A percentile compares a stretch with the other conserved stretches of the same genome.
phyloP scores from a whole-genome alignment of 495 filamentous ascomycete genomes.

The Ramalina intermedia region DNA sequence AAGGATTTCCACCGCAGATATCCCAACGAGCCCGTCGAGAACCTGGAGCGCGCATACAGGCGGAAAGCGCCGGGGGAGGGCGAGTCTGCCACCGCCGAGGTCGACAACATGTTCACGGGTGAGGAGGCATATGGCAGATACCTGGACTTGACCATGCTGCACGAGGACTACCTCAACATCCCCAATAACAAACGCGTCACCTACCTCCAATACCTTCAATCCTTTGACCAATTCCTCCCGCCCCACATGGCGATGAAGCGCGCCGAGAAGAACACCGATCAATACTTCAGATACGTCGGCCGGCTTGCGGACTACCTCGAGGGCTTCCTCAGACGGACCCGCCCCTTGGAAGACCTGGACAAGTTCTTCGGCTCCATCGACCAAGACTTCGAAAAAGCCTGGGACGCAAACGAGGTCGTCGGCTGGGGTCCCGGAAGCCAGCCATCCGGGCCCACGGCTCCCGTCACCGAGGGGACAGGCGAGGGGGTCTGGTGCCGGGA shows the following conservation, averaged over 20 bases:
- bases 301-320: conserved; percentile 71
- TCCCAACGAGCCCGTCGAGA: conserved; percentile 88
- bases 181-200: conserved; percentile 66
- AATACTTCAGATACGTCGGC: conserved; percentile 82
- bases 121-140: conserved; percentile 86
- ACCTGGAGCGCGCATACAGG: conserved; percentile 84
- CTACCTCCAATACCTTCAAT: conserved; percentile 81
- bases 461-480: conserved; percentile 40
- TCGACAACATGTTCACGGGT: conserved; percentile 87
- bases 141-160: conserved; percentile 68
- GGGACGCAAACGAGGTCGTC: conserved; percentile 60
- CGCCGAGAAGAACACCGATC: conserved; percentile 71
- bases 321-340: conserved; percentile 63
- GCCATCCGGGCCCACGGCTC: conserved; percentile 25
- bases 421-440: conserved; percentile 59
- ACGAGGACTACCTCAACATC: conserved; percentile 83
- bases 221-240: conserved; percentile 73
- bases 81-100: conserved; percentile 44
- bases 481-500: conserved; percentile 76
- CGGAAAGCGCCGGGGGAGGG: conserved; percentile 52
- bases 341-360: conserved; percentile 70
- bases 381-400: conserved; percentile 67
- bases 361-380: conserved; percentile 62
- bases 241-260: conserved; percentile 57
- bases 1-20: conserved; percentile 82